Base-by-base conservation (phyloP, 169 alveolate genomes). In the Plasmodium coatneyi region DNA sequence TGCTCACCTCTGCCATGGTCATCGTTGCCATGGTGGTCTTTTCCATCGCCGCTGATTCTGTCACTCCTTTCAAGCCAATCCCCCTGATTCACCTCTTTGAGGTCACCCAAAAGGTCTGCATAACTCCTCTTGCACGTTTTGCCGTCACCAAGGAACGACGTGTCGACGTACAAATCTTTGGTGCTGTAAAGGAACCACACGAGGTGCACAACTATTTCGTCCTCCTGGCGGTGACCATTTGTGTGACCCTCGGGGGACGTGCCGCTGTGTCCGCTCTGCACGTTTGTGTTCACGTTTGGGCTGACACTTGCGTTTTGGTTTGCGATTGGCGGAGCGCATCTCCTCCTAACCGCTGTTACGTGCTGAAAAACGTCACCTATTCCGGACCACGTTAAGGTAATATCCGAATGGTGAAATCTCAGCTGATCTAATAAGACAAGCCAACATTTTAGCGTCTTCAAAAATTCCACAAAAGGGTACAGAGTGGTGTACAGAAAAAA, bases 341-440 rank as follows among this genome's bases (percentile, higher is more conserved):
- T 25, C 30, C 41, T 80, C 70, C 83, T 91, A 19, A 34, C 9
- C 19, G 95, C 95, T 19, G 86, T 91, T 36, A 91, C 56, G 28
- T 91, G 76, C 56, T 91, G 92, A 91, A 91, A 91, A 22, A 91
- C 80, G 25, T 91, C 83, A 54, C 41, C 54, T 71, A 91, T 80
- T 9, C 71, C 34, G 14, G 81, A 70, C 32, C 30, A n/a, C 16
- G 5, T 32, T 41, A 91, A 4, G 2, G 84, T 81, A 46, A 91
- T 71, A 81, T 81, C 46, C 9, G 80, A 34, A 25, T 91, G 81
- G 52, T 91, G 81, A 43, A 70, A 0, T 71, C 76, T 91, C 54
- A 91, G 60, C 5, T 72, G 71, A 30, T 36, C 71, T 14, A 91
- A 19, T 30, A 91, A 49, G 19, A 74, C 36, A 36, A 91, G 19